Evolutionary conservation across 169 alveolate species (phyloP).

Genomic region (Cryptosporidium sp.): DNA sequence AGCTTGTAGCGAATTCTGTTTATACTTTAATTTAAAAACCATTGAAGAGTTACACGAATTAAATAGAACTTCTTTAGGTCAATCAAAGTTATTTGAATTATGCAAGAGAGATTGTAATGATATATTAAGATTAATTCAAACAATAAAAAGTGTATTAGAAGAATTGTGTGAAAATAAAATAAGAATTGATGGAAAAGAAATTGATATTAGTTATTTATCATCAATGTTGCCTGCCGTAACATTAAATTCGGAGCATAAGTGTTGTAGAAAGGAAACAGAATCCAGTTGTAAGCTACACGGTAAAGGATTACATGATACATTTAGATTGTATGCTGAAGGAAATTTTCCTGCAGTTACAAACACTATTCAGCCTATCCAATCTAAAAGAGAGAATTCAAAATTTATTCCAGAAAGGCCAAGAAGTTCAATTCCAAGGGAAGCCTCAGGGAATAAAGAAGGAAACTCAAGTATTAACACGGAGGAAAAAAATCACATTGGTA

Average conservation of each 20-base stretch:
- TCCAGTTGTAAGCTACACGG: constrained; percentile 60
- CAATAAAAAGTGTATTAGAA: constrained; percentile 32
- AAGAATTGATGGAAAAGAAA: constrained; percentile 66
- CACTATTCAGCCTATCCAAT: background rate
- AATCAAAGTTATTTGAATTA: constrained; percentile 40
- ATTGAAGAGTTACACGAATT: constrained; percentile 35
- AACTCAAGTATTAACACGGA: background rate
- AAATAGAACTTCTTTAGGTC: constrained; percentile 41
- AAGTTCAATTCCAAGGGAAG: constrained; percentile 67
- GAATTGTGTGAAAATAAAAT: constrained; percentile 48
- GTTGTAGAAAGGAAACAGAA: constrained; percentile 37
- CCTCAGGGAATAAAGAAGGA: constrained; percentile 4
- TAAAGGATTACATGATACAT: constrained; percentile 54
- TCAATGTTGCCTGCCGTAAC: constrained; percentile 12
- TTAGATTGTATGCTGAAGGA: constrained; percentile 63
- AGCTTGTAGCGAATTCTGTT: constrained; percentile 62
- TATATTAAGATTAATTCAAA: constrained; percentile 38
- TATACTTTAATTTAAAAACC: constrained; percentile 38
- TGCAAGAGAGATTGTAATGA: constrained; percentile 49
- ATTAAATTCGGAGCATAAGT: constrained; percentile 42
- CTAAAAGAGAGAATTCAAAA: background rate
- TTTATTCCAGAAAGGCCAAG: constrained; percentile 69
- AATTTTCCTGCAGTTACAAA: constrained; percentile 38
- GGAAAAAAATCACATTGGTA: background rate
- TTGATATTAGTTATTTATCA: constrained; percentile 52